These are phyloP conservation scores for Exserohilum rostratum DNA, from an alignment of 2,329 filamentous ascomycete species.

Conservation along the genomic window DNA sequence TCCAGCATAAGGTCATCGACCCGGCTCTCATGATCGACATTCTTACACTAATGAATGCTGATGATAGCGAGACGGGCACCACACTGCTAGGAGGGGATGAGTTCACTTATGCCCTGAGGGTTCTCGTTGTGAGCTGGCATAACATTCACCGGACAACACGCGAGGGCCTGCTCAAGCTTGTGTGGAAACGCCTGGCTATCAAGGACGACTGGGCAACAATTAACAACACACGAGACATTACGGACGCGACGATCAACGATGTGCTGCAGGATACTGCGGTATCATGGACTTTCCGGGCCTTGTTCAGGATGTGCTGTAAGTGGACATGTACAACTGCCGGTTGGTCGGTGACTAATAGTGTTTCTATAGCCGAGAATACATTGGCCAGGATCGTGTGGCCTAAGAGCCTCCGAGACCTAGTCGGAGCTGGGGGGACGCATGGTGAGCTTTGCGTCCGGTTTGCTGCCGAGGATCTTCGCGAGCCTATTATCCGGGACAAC, in stretches of 20 bases:
- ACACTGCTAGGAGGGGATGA: conserved; percentile 60
- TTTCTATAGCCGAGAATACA: conserved; percentile 19
- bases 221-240: conserved; percentile 77
- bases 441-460: conserved; percentile 64
- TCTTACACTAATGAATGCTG: conserved; percentile 76
- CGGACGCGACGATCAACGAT: conserved; percentile 70
- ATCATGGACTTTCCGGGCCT: conserved; percentile 69
- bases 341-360: conserved; percentile 8
- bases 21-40: conserved; percentile 70
- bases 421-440: conserved; percentile 59
- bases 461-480: conserved; percentile 62
- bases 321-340: not conserved
- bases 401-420: conserved; percentile 28
- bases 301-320: conserved; percentile 67
- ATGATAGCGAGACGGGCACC: conserved; percentile 46
- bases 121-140: conserved; percentile 60
- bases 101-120: conserved; percentile 75
- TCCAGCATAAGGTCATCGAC: conserved; percentile 72
- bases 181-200: conserved; percentile 88
- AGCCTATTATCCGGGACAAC: conserved; percentile 74
- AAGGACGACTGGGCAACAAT: conserved; percentile 83
- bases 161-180: conserved; percentile 63
- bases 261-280: conserved; percentile 67
- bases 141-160: conserved; percentile 52
- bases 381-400: conserved; percentile 27